phyloP scores from a whole-genome alignment of 768 basidiomycete species.

The Leucosporidium yakuticum region DNA sequence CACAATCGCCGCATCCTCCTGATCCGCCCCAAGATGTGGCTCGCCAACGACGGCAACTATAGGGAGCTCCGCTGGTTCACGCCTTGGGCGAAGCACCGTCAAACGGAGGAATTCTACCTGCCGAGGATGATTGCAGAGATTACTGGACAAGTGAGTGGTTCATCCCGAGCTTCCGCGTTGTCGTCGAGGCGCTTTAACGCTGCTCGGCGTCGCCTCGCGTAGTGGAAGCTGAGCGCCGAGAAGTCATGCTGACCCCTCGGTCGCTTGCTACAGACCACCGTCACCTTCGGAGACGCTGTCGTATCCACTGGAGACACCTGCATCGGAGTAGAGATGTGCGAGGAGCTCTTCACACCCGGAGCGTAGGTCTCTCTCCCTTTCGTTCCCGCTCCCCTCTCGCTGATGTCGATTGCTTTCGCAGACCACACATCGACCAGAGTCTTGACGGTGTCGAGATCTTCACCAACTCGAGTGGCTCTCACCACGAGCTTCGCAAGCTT shows the following conservation, averaged over 20 bases:
- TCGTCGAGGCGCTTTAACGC: too few species aligned
- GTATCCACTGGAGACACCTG: slow-evolving; percentile 90
- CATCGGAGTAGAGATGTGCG: slow-evolving; percentile 93
- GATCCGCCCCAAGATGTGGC: slow-evolving; percentile 99
- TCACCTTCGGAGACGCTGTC: slow-evolving; percentile 93
- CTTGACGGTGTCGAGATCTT: slow-evolving; percentile 98
- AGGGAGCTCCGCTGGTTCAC: slow-evolving; percentile 82
- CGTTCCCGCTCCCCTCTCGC: too few species aligned
- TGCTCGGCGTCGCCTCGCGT: neutral
- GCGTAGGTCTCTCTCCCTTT: slow-evolving; percentile 54
- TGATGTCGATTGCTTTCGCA: slow-evolving; percentile 43
- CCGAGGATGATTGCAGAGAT: slow-evolving; percentile 81
- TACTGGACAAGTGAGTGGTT: slow-evolving; percentile 67
- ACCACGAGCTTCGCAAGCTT: slow-evolving; percentile 96
- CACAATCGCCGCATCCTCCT: slow-evolving; percentile 79
- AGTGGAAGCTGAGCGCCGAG: neutral
- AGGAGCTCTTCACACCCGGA: slow-evolving; percentile 92
- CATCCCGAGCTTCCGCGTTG: neutral
- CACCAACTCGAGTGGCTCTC: slow-evolving; percentile 96
- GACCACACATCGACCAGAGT: slow-evolving; percentile 96
- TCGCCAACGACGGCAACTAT: slow-evolving; percentile 98
- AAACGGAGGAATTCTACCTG: slow-evolving; percentile 85
- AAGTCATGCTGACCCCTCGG: neutral
- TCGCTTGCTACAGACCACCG: slow-evolving; percentile 56
- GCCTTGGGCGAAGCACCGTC: slow-evolving; percentile 83